phyloP scores from a whole-genome alignment of 139 green algal genomes.

The Chlamydomonas asymmetrica region DNA sequence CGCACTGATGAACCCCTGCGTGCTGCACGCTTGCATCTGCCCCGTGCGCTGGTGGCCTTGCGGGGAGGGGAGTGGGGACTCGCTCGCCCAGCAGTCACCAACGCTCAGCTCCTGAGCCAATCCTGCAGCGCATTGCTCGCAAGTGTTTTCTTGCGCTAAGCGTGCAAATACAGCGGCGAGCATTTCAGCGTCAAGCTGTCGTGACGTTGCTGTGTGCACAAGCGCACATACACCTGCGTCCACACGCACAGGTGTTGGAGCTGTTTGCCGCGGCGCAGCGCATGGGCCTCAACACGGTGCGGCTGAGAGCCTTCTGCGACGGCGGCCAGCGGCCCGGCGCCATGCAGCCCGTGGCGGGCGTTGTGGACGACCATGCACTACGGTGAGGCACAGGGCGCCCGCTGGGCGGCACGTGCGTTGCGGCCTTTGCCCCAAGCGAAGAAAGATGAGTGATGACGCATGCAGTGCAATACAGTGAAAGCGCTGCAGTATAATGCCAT shows the following conservation, averaged over 20 bases:
- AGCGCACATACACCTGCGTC: too few species aligned
- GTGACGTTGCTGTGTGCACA: too few species aligned
- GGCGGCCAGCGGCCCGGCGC: background rate
- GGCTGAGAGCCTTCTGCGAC: conserved; percentile 35
- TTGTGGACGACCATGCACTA: conserved; percentile 14
- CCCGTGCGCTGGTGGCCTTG: too few species aligned
- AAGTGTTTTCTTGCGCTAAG: background rate
- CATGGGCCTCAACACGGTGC: conserved; percentile 32
- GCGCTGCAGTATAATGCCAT: too few species aligned
- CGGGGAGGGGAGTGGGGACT: background rate
- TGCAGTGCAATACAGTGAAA: background rate
- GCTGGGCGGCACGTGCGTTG: background rate
- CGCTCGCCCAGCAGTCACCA: background rate
- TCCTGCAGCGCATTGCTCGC: background rate
- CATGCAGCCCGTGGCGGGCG: conserved; percentile 10
- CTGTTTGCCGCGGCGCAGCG: background rate
- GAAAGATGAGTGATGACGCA: background rate
- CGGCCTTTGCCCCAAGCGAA: background rate
- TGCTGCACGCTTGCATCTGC: too few species aligned
- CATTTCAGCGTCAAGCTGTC: background rate
- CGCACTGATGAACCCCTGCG: too few species aligned
- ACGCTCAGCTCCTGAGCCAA: background rate
- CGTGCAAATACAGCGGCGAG: background rate
- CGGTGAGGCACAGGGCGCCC: background rate
- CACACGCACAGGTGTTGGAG: conserved; percentile 13